Conservation (phyloP, 352 stramenopile genomes). For the Phytophthora kernoviae region DNA sequence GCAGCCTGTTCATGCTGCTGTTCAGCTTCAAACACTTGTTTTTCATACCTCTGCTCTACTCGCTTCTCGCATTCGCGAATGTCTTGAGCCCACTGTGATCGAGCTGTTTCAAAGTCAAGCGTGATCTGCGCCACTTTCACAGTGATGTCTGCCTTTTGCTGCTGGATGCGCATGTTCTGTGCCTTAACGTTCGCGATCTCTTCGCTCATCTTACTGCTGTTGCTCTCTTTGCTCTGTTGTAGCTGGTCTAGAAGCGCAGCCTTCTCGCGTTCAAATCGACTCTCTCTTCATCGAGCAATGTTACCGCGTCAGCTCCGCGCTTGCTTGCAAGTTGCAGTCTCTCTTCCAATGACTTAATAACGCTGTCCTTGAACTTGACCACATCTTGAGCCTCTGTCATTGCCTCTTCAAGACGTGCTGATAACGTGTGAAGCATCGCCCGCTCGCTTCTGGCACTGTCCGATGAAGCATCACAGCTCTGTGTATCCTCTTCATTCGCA, state of each 20-base stretch:
- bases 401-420: conserved; percentile 51
- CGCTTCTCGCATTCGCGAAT: conserved; percentile 23
- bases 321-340: conserved; percentile 38
- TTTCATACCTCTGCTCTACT: conserved; percentile 13
- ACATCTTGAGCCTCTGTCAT: conserved; percentile 77
- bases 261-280: conserved; percentile 25
- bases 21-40: conserved; percentile 21
- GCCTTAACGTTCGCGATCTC: conserved; percentile 18
- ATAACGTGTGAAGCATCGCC: conserved; percentile 60
- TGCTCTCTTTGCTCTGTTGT: conserved; percentile 17
- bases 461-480: conserved; percentile 4
- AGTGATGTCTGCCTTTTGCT: conserved; percentile 38
- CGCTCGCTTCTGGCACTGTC: conserved; percentile 30
- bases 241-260: conserved; percentile 24
- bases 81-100: conserved; percentile 27
- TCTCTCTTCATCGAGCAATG: conserved; percentile 22
- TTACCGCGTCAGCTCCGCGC: conserved; percentile 18
- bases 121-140: conserved; percentile 38
- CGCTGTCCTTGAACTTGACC: conserved; percentile 66
- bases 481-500: neutral
- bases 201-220: conserved; percentile 8
- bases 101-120: conserved; percentile 34
- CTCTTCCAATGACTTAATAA: conserved; percentile 59
- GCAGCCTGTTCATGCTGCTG: conserved; percentile 31
- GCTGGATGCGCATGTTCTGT: conserved; percentile 20